Evolutionary conservation across 371 early-diverging fungal genomes (phyloP).

Genomic region (Rhizopus sp.): DNA sequence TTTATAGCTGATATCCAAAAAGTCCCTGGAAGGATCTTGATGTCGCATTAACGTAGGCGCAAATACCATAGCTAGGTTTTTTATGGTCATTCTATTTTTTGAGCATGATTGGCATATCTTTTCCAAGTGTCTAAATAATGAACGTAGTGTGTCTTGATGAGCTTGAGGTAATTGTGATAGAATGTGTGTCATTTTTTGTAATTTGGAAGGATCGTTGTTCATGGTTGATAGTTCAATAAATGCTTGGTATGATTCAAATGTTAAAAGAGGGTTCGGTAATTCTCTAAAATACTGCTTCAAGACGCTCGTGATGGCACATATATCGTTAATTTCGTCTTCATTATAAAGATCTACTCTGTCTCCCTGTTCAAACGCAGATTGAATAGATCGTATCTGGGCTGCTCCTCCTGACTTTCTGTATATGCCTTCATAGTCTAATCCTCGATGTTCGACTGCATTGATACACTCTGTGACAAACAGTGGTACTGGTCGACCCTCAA

Average conservation of each 20-base stretch:
- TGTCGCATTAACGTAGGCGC: slow-evolving; percentile 88
- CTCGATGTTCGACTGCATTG: slow-evolving; percentile 74
- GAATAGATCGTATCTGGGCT: slow-evolving; percentile 78
- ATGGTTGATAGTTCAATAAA: slow-evolving; percentile 67
- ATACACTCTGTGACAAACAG: slow-evolving; percentile 78
- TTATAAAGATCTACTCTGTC: slow-evolving; percentile 55
- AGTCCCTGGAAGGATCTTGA: slow-evolving; percentile 66
- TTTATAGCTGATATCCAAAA: slow-evolving; percentile 79
- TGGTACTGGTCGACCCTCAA: slow-evolving; percentile 59
- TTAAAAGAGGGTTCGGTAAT: slow-evolving; percentile 90
- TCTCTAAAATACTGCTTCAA: slow-evolving; percentile 95
- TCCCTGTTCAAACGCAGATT: slow-evolving; percentile 54
- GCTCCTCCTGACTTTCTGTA: slow-evolving; percentile 93
- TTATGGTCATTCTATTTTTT: slow-evolving; percentile 82
- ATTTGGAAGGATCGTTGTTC: slow-evolving; percentile 19
- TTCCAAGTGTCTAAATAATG: slow-evolving; percentile 32
- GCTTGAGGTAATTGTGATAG: slow-evolving; percentile 37
- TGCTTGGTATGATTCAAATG: slow-evolving; percentile 71
- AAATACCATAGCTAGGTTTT: slow-evolving; percentile 91
- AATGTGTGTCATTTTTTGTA: slow-evolving; percentile 15
- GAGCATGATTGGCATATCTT: slow-evolving; percentile 55
- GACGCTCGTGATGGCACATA: slow-evolving; percentile 84
- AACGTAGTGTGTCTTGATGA: slow-evolving; percentile 38
- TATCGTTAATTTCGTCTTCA: slow-evolving; percentile 58
- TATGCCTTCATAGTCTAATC: slow-evolving; percentile 86